phyloP scores from a whole-genome alignment of 2,329 filamentous ascomycete genomes.

The Colletotrichum abscissum region DNA sequence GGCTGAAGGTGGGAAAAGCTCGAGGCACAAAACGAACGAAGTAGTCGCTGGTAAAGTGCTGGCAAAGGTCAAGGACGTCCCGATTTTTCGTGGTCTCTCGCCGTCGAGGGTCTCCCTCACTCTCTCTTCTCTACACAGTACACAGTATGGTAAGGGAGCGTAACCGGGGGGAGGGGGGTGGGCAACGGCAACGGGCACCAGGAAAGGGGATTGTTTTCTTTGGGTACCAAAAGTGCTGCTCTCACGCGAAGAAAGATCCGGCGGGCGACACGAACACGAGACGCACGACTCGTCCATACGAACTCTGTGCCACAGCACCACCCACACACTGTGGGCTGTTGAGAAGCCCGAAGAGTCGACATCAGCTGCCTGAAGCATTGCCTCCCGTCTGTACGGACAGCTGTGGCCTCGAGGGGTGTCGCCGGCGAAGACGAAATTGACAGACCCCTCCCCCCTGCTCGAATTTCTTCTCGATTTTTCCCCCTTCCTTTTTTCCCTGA shows the following conservation, averaged over 20 bases:
- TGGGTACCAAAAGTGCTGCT: not conserved
- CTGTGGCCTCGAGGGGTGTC: not conserved
- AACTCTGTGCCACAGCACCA: conserved; percentile 31
- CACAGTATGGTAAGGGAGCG: conserved; percentile 11
- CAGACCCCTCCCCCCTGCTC: conserved; percentile 13
- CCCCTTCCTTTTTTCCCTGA: conserved; percentile 14
- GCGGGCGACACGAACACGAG: conserved; percentile 19
- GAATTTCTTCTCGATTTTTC: conserved; percentile 26
- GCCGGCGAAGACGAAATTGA: conserved; percentile 23
- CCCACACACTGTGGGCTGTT: conserved; percentile 13
- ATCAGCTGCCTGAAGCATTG: conserved; percentile 5
- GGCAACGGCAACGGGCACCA: conserved; percentile 8
- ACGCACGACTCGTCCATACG: conserved; percentile 31
- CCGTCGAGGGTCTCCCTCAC: not conserved
- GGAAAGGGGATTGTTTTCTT: conserved; percentile 39
- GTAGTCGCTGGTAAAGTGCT: conserved; percentile 5
- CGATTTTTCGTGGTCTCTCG: conserved; percentile 2
- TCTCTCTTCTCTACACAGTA: not conserved
- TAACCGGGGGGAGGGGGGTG: conserved; percentile 9
- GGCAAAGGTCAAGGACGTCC: conserved; percentile 1
- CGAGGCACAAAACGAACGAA: conserved; percentile 24
- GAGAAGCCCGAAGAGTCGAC: not conserved
- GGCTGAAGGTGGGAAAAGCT: conserved; percentile 19
- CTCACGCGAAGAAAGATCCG: conserved; percentile 6
- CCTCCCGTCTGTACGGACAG: not conserved